phyloP scores from a whole-genome alignment of 75 land plant genomes.

The Isoetes taiwanensis region DNA sequence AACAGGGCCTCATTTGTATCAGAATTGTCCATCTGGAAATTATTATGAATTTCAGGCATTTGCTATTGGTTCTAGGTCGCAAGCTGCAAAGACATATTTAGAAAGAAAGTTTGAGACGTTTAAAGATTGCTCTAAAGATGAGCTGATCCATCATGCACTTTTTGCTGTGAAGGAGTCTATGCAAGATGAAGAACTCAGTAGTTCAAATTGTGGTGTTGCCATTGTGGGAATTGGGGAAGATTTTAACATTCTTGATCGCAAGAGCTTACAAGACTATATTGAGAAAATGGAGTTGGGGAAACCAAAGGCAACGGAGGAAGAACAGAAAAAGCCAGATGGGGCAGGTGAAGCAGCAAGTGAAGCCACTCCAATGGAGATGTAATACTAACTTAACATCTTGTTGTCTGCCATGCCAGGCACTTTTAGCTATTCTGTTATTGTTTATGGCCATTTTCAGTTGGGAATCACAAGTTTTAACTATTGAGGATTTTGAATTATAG shows the following conservation, averaged over 20 bases:
- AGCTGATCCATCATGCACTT: conserved; percentile 68
- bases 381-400: too few relatives aligned
- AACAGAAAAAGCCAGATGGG: conserved; percentile 21
- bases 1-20: conserved; percentile 76
- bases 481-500: too few relatives aligned
- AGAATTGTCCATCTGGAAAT: conserved; percentile 94
- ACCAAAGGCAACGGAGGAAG: too few relatives aligned
- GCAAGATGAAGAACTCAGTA: conserved; percentile 69
- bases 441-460: too few relatives aligned
- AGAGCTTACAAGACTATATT: conserved; percentile 43
- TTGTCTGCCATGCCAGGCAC: too few relatives aligned
- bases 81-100: conserved; percentile 90
- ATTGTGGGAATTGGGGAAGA: conserved; percentile 59
- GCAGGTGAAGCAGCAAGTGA: conserved; percentile 12
- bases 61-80: conserved; percentile 92
- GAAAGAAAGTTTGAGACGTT: conserved; percentile 69
- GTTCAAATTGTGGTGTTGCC: conserved; percentile 66
- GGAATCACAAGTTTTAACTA: too few relatives aligned
- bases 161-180: conserved; percentile 76
- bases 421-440: too few relatives aligned
- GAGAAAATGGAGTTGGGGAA: conserved; percentile 57
- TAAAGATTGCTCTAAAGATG: conserved; percentile 47
- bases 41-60: conserved; percentile 88
- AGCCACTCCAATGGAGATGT: too few relatives aligned
- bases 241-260: conserved; percentile 48